phyloP scores from a whole-genome alignment of 1,284 basidiomycete genomes.

The Cerrena zonata region DNA sequence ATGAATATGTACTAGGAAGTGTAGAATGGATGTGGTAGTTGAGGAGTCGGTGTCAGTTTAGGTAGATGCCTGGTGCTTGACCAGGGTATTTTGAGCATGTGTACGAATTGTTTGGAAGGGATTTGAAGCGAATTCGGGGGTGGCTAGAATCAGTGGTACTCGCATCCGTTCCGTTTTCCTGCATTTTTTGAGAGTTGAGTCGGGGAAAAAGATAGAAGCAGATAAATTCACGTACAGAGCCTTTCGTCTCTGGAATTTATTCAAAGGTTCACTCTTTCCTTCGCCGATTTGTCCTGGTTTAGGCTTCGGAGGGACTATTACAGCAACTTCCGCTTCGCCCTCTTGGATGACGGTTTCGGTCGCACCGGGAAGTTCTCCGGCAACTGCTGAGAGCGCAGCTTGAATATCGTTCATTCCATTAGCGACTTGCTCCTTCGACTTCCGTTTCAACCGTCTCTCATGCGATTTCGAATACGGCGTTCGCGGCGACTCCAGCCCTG shows the following conservation, averaged over 20 bases:
- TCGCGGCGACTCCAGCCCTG: conserved; percentile 51
- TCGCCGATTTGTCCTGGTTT: conserved; percentile 58
- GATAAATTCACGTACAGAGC: conserved; percentile 56
- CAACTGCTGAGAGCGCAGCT: conserved; percentile 48
- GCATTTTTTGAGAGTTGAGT: conserved; percentile 3
- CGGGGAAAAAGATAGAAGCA: conserved; percentile 1
- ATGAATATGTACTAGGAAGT: too few species aligned
- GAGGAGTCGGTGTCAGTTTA: conserved; percentile 1
- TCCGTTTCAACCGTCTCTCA: conserved; percentile 63
- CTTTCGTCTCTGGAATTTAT: conserved; percentile 59
- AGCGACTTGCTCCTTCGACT: conserved; percentile 63
- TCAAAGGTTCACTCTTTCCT: conserved; percentile 57
- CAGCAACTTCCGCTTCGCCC: conserved; percentile 12
- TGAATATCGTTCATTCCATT: conserved; percentile 57
- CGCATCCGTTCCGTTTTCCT: conserved; percentile 66
- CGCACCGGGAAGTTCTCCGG: conserved; percentile 15
- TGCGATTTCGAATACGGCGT: conserved; percentile 74
- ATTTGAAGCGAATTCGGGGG: conserved; percentile 59
- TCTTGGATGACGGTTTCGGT: conserved; percentile 15
- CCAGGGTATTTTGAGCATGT: conserved; percentile 74
- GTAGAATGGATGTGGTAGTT: too few species aligned
- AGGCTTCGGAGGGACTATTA: conserved; percentile 15
- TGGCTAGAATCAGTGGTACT: conserved; percentile 65
- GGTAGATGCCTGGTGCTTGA: conserved; percentile 39
- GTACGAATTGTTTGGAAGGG: conserved; percentile 76